Conservation (phyloP, 768 basidiomycete species). For the Holtermanniella nyarrowii region DNA sequence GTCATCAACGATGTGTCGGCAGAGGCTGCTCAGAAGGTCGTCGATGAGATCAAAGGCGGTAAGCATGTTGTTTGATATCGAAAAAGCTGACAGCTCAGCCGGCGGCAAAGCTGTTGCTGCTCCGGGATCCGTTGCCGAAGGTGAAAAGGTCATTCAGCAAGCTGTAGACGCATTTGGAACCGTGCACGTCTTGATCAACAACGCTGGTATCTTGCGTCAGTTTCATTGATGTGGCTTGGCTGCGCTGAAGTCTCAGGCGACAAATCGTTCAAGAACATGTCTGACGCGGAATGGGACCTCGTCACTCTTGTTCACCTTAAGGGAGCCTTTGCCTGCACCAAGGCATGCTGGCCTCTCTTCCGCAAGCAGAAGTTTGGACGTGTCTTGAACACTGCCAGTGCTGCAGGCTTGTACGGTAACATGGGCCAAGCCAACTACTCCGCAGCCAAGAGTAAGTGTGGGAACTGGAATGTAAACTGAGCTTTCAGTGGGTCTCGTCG, state of each 20-base stretch:
- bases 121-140: conserved; percentile 76
- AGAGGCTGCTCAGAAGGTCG: conserved; percentile 80
- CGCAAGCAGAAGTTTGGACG: conserved; percentile 64
- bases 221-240: not conserved
- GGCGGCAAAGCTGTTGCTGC: conserved; percentile 84
- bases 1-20: conserved; percentile 91
- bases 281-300: conserved; percentile 82
- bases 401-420: conserved; percentile 90
- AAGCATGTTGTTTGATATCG: conserved; percentile 21
- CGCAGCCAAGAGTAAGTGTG: conserved; percentile 64
- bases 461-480: not conserved
- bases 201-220: conserved; percentile 68
- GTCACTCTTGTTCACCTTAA: conserved; percentile 83
- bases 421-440: conserved; percentile 97
- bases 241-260: conserved; percentile 30
- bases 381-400: conserved; percentile 86
- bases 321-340: conserved; percentile 82
- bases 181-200: conserved; percentile 65
- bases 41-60: conserved; percentile 78
- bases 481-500: conserved; percentile 62
- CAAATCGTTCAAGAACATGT: conserved; percentile 82
- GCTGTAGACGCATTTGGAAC: conserved; percentile 75
- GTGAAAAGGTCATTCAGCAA: conserved; percentile 70
- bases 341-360: conserved; percentile 93
- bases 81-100: conserved; percentile 45